Evolutionary conservation across 2,329 filamentous ascomycete species (phyloP), one percentile per base, ranked within the genome.

Genomic region (Stemphylium vesicarium): DNA sequence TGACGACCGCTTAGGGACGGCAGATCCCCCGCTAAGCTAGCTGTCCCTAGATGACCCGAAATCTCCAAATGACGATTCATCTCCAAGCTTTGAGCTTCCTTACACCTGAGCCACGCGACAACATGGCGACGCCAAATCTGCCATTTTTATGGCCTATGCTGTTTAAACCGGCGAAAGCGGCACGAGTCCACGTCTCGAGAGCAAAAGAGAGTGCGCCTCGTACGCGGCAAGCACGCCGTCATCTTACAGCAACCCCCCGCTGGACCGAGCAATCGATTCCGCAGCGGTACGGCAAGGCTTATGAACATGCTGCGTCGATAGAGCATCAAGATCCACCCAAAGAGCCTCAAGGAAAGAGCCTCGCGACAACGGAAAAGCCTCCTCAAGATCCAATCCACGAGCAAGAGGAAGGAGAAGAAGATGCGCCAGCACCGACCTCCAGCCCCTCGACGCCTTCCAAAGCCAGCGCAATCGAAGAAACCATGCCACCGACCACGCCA

Each of bases 261-360:
- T 68, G 63, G 40, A 37, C 53, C 11, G 58, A 71, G 64, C 64
- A 70, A 65, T 56, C 73, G 51, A 56, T 65, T 63, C 56, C 64
- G n/a, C 73, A 79, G 50, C 76, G 80, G 35, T 82, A 82, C 69
- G 80, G 80, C 22, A 77, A 75, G 12, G 79, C 80, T 1, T 79
- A 80, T 41, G 77, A 81, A 58, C 79, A 79, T 3, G 73, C 75
- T 6, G 72, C 76, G 0, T 73, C 79, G 53, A 64, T 79, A 4
- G 49, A 56, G 16, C 65, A 63, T 7, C 45, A 61, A 36, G 42
- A 61, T 20, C 11, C 43, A 3, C 44, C 40, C 1, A 50, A 60
- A 47, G 50, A 56, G 33, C 26, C 56, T 13, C 36, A 52, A 36
- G 37, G 55, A 32, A 42, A 51, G 36, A 41, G 50, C 15, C n/a